Conservation (phyloP, 768 basidiomycete genomes). For the Filobasidium wieringae region DNA sequence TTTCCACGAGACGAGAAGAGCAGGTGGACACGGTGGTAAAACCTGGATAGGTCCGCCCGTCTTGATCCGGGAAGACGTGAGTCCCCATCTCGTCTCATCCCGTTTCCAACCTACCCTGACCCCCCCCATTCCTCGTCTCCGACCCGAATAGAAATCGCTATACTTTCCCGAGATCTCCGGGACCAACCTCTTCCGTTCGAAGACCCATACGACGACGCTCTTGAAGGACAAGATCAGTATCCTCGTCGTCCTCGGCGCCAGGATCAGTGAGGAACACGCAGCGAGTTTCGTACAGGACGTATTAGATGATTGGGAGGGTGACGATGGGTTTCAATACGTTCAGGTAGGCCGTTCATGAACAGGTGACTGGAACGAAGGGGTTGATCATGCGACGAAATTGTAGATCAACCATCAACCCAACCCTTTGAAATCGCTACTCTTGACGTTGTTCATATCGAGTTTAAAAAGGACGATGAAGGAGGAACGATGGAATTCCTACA, state of each 20-base stretch:
- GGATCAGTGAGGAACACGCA: conserved; percentile 81
- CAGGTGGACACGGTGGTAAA: conserved; percentile 63
- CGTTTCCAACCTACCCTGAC: neutral
- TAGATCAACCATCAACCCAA: conserved; percentile 89
- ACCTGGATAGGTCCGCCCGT: conserved; percentile 85
- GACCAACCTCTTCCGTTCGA: conserved; percentile 48
- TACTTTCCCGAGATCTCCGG: conserved; percentile 83
- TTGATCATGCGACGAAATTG: neutral
- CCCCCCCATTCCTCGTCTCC: neutral
- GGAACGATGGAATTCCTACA: conserved; percentile 40
- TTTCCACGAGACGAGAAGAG: conserved; percentile 57
- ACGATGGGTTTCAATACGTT: conserved; percentile 28
- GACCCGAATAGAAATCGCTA: conserved; percentile 59
- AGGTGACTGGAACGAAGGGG: neutral
- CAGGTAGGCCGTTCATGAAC: conserved; percentile 18
- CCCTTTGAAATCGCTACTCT: conserved; percentile 76
- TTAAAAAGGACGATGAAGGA: conserved; percentile 57
- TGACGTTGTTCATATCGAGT: conserved; percentile 67
- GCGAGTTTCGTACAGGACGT: conserved; percentile 49
- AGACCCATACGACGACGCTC: conserved; percentile 64
- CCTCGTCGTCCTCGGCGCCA: conserved; percentile 68
- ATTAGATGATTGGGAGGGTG: conserved; percentile 24
- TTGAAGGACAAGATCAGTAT: conserved; percentile 65
- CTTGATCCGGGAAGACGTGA: conserved; percentile 77
- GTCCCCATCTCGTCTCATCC: conserved; percentile 24